These are phyloP conservation scores for Mortierella sp. DNA, from an alignment of 371 early-diverging fungal genomes.

Conservation along the genomic window DNA sequence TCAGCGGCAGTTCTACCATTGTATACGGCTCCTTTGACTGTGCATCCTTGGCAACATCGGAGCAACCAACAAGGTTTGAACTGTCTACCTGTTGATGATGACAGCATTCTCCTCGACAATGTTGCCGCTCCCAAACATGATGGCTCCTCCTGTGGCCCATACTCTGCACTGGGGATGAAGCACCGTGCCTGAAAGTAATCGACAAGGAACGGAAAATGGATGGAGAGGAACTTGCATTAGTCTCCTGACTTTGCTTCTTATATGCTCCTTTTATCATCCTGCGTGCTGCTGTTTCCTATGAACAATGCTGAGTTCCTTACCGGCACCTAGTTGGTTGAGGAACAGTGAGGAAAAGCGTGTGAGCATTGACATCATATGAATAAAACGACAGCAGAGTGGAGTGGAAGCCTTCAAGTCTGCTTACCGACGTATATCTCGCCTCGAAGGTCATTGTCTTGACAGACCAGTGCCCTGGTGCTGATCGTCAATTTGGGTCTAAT, in stretches of 20 bases:
- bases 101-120: constrained; percentile 82
- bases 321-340: constrained; percentile 19
- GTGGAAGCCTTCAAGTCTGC: background rate
- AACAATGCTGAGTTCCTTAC: constrained; percentile 1
- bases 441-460: constrained; percentile 74
- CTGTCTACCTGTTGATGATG: constrained; percentile 79
- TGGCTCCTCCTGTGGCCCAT: constrained; percentile 78
- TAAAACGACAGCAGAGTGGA: background rate
- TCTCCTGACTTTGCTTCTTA: background rate
- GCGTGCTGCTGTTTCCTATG: background rate
- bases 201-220: background rate
- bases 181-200: constrained; percentile 67
- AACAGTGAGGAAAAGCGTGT: background rate
- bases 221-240: background rate
- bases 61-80: background rate
- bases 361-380: background rate
- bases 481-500: constrained; percentile 54
- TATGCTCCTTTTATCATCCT: background rate
- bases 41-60: background rate
- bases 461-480: constrained; percentile 70
- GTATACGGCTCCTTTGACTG: background rate
- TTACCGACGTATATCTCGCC: constrained; percentile 75
- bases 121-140: constrained; percentile 80
- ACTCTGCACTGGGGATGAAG: constrained; percentile 83
- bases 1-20: background rate